Evolutionary conservation across 345 rosid genomes (phyloP).

Genomic region (Zanthoxylum bungeanum): DNA sequence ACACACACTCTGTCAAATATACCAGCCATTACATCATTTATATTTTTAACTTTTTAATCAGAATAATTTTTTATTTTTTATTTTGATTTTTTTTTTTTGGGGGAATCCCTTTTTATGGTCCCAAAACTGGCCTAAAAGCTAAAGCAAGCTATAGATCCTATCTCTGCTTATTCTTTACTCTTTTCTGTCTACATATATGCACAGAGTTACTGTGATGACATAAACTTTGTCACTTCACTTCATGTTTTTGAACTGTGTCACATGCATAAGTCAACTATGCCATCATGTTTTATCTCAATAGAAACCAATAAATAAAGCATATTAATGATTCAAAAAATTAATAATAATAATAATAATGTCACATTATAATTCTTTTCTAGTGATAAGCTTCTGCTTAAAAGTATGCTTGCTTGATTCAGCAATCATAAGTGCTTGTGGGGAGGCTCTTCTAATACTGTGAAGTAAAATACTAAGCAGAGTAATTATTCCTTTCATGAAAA

Average conservation of each 20-base stretch:
- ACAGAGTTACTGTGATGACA: background rate
- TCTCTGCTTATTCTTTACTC: background rate
- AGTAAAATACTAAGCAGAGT: background rate
- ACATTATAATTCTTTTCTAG: too few relatives aligned
- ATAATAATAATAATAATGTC: too few relatives aligned
- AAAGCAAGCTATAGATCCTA: conserved; percentile 2
- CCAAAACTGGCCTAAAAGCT: background rate
- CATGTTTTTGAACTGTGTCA: background rate
- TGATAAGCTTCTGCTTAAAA: background rate
- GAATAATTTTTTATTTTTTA: too few relatives aligned
- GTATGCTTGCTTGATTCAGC: too few relatives aligned
- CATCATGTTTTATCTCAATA: background rate
- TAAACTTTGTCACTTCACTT: background rate
- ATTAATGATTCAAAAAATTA: too few relatives aligned
- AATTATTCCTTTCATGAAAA: background rate
- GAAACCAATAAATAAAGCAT: too few relatives aligned
- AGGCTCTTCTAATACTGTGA: background rate
- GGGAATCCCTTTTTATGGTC: background rate
- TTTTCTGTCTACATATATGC: background rate
- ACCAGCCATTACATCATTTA: background rate
- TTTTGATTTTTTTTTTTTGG: too few relatives aligned
- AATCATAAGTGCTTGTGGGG: background rate
- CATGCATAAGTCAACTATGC: background rate
- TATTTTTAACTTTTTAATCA: too few relatives aligned
- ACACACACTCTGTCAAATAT: conserved; percentile 7